Evolutionary conservation across 2,329 filamentous ascomycete species (phyloP).

Genomic region (Pseudogymnoascus sp.): DNA sequence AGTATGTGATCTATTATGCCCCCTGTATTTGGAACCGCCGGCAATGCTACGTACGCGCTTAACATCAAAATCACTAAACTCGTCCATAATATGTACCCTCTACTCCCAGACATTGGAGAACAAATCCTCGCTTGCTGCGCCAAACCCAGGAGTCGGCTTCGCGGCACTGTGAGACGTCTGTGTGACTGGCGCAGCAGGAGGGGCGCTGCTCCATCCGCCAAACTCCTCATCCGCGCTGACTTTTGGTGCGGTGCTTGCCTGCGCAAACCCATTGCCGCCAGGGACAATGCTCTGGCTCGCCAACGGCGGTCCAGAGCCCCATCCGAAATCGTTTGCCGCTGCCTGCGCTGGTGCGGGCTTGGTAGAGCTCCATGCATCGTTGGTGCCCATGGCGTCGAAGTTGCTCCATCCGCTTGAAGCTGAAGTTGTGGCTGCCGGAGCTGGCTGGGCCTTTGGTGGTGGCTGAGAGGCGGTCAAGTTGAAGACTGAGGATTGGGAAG

Average conservation of each 20-base stretch:
- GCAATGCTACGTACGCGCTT: conserved; percentile 7
- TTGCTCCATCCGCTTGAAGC: conserved; percentile 31
- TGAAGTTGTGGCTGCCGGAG: conserved; percentile 27
- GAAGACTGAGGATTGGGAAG: conserved; percentile 58
- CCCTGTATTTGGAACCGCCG: background rate
- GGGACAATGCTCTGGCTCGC: conserved; percentile 53
- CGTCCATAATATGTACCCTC: conserved; percentile 17
- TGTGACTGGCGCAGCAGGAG: conserved; percentile 43
- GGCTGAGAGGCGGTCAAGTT: conserved; percentile 55
- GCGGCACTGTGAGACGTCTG: conserved; percentile 34
- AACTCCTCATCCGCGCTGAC: conserved; percentile 91
- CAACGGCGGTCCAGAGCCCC: conserved; percentile 44
- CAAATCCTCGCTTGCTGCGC: conserved; percentile 69
- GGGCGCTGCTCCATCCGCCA: conserved; percentile 81
- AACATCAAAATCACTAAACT: background rate
- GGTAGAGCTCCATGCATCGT: conserved; percentile 68
- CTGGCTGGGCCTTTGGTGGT: conserved; percentile 34
- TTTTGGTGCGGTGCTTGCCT: conserved; percentile 37
- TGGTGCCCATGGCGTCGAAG: conserved; percentile 73
- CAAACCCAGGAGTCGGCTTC: conserved; percentile 50
- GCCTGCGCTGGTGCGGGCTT: conserved; percentile 21
- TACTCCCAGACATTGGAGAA: conserved; percentile 95
- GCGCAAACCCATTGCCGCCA: conserved; percentile 45
- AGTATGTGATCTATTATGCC: conserved; percentile 4
- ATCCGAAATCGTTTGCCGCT: conserved; percentile 54